Percentiles rank a stretch among this genome's conserved stretches.
These are phyloP conservation scores for Chlamydomonas reinhardtii DNA, from an alignment of 163 green algal species.

Conservation along the genomic window DNA sequence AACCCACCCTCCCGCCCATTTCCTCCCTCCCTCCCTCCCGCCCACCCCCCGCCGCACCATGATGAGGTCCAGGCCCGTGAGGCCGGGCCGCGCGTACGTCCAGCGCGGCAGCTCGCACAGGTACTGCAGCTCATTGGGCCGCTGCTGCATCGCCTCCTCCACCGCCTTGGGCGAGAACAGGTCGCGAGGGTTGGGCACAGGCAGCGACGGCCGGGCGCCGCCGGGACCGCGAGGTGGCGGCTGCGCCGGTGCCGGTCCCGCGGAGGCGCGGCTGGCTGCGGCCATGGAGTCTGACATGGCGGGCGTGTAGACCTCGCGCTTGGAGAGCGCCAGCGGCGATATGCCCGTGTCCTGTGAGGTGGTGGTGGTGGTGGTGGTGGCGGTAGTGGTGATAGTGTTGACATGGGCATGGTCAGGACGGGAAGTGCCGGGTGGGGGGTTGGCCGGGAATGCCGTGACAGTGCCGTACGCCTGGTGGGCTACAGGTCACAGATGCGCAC, in stretches of 20 bases:
- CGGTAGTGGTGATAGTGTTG: too few species aligned
- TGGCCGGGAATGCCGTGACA: too few species aligned
- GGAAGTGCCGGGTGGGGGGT: too few species aligned
- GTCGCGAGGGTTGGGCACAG: conserved; percentile 26
- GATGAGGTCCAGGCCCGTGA: conserved; percentile 68
- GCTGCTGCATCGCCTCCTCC: background rate
- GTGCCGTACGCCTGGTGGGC: too few species aligned
- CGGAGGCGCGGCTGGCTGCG: background rate
- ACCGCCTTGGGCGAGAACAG: conserved; percentile 29
- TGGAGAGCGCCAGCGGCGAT: conserved; percentile 18
- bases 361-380: too few species aligned
- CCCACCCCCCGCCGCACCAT: background rate
- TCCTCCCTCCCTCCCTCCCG: background rate
- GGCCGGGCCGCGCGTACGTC: conserved; percentile 59
- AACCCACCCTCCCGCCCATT: background rate
- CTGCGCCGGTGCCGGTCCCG: background rate
- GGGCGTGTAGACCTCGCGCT: conserved; percentile 25
- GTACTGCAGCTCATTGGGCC: conserved; percentile 11
- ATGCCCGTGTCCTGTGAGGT: conserved; percentile 7
- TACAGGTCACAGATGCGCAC: too few species aligned
- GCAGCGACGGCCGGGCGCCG: background rate
- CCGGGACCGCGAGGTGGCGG: background rate
- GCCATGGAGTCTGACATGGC: conserved; percentile 29
- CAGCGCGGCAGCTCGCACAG: conserved; percentile 57
- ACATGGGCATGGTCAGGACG: too few species aligned